A percentile compares a stretch with the other conserved stretches of the same genome.
Conservation (phyloP, 768 basidiomycete genomes). For the Suillus subalutaceus region DNA sequence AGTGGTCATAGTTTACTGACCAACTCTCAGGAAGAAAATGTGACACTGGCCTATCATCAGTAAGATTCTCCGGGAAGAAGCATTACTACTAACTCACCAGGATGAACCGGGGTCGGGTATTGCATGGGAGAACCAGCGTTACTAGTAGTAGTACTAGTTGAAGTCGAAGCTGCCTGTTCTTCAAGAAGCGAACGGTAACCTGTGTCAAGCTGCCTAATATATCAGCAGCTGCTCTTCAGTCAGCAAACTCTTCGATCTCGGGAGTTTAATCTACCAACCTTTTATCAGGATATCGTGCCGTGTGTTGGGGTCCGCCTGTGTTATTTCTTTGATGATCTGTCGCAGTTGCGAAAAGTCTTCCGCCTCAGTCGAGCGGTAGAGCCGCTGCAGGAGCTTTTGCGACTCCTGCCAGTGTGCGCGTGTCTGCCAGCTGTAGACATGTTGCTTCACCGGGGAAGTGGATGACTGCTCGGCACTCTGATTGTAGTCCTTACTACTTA, state of each 20-base stretch:
- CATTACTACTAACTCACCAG: background rate
- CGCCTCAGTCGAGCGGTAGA: constrained; percentile 3
- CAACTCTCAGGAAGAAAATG: no score
- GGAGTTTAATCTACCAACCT: background rate
- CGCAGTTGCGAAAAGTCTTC: background rate
- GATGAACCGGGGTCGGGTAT: background rate
- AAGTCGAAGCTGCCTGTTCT: background rate
- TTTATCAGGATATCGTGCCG: background rate
- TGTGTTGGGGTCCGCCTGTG: background rate
- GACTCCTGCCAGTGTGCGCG: background rate
- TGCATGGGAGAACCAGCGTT: background rate
- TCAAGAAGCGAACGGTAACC: background rate
- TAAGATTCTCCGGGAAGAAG: background rate
- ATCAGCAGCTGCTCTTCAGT: background rate
- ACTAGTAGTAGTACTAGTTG: background rate
- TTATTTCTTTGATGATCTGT: background rate
- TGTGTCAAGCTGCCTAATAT: background rate
- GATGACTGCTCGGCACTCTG: background rate
- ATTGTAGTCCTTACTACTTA: background rate
- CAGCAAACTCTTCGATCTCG: background rate
- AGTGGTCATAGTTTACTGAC: background rate
- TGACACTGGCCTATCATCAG: background rate
- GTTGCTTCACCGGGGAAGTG: background rate
- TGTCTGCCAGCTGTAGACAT: background rate
- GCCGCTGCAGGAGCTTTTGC: background rate